These are phyloP conservation scores for Xylaria sp. DNA, from an alignment of 2,329 filamentous ascomycete species.

Conservation along the genomic window DNA sequence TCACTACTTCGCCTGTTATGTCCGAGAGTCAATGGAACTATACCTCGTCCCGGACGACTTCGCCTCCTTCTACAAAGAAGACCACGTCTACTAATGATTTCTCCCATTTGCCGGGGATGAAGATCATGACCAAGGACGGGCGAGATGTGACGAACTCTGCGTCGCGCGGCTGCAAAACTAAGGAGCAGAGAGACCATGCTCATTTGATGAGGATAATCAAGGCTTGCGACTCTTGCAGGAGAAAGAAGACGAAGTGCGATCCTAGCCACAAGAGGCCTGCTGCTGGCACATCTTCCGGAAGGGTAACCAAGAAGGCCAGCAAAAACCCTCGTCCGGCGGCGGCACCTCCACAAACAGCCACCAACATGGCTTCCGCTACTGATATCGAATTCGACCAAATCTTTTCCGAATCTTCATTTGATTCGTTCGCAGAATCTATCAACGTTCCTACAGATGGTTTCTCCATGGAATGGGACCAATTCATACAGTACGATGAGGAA, in stretches of 20 bases:
- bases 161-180: conserved; percentile 72
- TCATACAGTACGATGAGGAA: conserved; percentile 58
- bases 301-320: conserved; percentile 55
- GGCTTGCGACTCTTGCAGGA: conserved; percentile 71
- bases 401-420: conserved; percentile 36
- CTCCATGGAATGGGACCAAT: conserved; percentile 58
- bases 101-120: conserved; percentile 70
- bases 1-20: conserved; percentile 62
- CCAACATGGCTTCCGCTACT: conserved; percentile 27
- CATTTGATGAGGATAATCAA: conserved; percentile 75
- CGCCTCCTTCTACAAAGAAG: conserved; percentile 48
- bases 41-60: conserved; percentile 46
- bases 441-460: conserved; percentile 34
- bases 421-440: conserved; percentile 40
- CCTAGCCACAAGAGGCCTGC: conserved; percentile 67
- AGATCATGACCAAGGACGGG: conserved; percentile 73
- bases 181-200: conserved; percentile 74
- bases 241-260: conserved; percentile 73
- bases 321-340: conserved; percentile 39
- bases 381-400: conserved; percentile 39
- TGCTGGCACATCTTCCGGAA: conserved; percentile 51
- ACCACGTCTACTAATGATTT: conserved; percentile 56
- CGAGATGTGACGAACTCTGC: conserved; percentile 71
- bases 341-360: conserved; percentile 38
- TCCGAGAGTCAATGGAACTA: conserved; percentile 60